Evolutionary conservation across 495 filamentous ascomycete genomes (phyloP), one percentile per base, ranked within the genome.

Genomic region (Xylaria flabelliformis): DNA sequence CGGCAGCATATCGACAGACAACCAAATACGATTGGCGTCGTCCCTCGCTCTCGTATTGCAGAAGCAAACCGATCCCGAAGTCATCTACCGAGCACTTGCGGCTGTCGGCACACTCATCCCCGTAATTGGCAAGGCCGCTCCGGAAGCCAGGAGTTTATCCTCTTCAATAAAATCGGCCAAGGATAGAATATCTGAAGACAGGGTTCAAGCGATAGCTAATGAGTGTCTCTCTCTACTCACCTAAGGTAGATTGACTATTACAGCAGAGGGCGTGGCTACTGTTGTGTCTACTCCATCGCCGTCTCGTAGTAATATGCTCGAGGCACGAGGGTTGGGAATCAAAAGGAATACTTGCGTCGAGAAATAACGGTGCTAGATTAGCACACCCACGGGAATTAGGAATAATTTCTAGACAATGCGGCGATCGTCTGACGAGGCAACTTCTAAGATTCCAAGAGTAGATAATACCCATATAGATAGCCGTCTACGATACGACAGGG

Each of bases 21-120:
- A 77, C 3, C 76, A 76, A 19, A 61, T 73, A 56, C 77, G 78
- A 26, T 50, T 85, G 15, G 62, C 79, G 32, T 78, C 77, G 32
- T 86, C 91, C 41, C 80, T 97, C 3, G 85, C 83, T 29, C 83
- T 85, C 63, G 88, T 95, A 3, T 75, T 97, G 3, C 78, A 80
- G 17, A 84, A 79, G 9, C 90, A 93, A 70, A 88, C 83, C 10
- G 95, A 98, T 74, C 88, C 90, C 0, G 97, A 99, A 79, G 92
- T 91, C 10, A 82, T 94, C 34, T 98, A 93, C 81, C 86, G 97
- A 53, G 90, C 90, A 7, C 85, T 98, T 15, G 94, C 97, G 24
- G 93, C 93, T 1, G 76, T 92, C 0, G 97, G 97, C 0, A 98
- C 95, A 39, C 77, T 98, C 34, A 78, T 94, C 21, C 82, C 81